A percentile compares a stretch with the other conserved stretches of the same genome.
Evolutionary conservation across 441 rosid genomes (phyloP).

Genomic region (Lepidium campestre): DNA sequence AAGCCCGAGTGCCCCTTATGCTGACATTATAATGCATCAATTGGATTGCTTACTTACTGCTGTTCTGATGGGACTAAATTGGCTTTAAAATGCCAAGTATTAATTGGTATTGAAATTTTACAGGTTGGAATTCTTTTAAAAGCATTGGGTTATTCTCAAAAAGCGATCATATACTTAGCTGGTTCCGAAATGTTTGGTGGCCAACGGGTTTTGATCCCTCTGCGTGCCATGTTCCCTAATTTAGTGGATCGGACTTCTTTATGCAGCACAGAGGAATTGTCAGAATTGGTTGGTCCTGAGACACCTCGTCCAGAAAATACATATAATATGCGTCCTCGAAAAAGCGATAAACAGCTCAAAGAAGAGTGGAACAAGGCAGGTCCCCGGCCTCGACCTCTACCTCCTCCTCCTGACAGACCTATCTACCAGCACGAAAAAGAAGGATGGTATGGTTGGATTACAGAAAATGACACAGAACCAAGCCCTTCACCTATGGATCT

Average conservation of each 20-base stretch:
- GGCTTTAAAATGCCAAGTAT: slow-evolving; percentile 11
- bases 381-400: slow-evolving; percentile 98
- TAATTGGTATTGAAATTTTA: slow-evolving; percentile 23
- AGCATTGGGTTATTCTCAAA: slow-evolving; percentile 85
- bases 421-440: slow-evolving; percentile 90
- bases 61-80: background rate
- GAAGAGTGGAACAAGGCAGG: slow-evolving; percentile 95
- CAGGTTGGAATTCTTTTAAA: slow-evolving; percentile 95
- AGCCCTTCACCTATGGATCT: slow-evolving; percentile 65
- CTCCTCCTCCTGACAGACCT: slow-evolving; percentile 98
- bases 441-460: slow-evolving; percentile 99
- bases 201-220: slow-evolving; percentile 83
- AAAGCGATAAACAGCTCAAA: slow-evolving; percentile 65
- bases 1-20: background rate
- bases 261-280: slow-evolving; percentile 69
- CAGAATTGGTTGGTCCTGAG: slow-evolving; percentile 85
- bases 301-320: slow-evolving; percentile 48
- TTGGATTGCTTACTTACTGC: background rate
- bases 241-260: slow-evolving; percentile 73
- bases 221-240: slow-evolving; percentile 88
- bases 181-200: slow-evolving; percentile 98
- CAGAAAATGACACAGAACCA: slow-evolving; percentile 76
- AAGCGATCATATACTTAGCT: slow-evolving; percentile 80
- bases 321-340: slow-evolving; percentile 43
- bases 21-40: background rate